Base-by-base conservation (phyloP, 2,329 filamentous ascomycete genomes). In the Hyphodiscus sp. region DNA sequence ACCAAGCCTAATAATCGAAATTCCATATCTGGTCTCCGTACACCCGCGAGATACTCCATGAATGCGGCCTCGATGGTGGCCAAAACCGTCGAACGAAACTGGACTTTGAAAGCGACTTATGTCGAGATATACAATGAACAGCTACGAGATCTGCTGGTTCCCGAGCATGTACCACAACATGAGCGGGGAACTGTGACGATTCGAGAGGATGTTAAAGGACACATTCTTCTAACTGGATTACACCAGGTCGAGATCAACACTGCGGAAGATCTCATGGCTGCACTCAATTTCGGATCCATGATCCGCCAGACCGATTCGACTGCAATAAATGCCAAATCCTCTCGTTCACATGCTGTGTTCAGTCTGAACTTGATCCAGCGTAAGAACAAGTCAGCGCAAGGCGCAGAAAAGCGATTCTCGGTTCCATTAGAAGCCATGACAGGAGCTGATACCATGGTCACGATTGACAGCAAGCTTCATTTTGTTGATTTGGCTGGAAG, bases 111-210 rank as follows among this genome's bases (percentile, higher is more conserved):
- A 69, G 94, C 92, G 11, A 96, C 91, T 1, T 96, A 96, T 67
- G 89, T 96, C 58, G 82, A 97, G 76, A 99, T 99, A 60, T 99
- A 99, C 75, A 97, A 99, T 67, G 94, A 99, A 71, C 88, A 95
- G 67, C 77, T 97, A 29, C 85, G 94, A 63, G 94, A 99, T 75
- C 78, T 99, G 16, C 78, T 99, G 38, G 74, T 96, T 4, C 83
- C 90, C 0, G 92, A 96, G 45, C 72, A 83, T 45, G 80, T 85
- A 0, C 82, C 87, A 1, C 63, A 73, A 6, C 73, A 78, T 58
- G 92, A 97, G 66, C 84, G 94, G 56, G 79, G 79, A 49, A 78
- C 79, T 29, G 91, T 99, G n/a, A 87, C 84, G 2, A 97, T 99
- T 59, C 87, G 94, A 57, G 92, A 99, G 73, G 94, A 99, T 67